Conservation (phyloP, 179 eudicot genomes). For the Silene noctiflora region DNA sequence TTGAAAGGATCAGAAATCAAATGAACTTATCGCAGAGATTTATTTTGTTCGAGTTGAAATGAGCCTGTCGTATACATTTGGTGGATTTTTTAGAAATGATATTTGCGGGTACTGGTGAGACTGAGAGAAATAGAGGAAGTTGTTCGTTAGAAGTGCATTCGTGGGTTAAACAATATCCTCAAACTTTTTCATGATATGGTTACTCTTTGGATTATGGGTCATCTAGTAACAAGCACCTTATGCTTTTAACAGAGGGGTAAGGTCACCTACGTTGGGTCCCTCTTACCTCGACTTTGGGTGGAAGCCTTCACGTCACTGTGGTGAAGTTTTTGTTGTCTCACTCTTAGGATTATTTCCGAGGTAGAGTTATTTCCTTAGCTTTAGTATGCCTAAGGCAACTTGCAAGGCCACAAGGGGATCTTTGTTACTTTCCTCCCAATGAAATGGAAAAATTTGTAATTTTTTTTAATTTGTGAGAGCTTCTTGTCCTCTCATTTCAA, state of each 20-base stretch:
- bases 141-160: too few relatives aligned
- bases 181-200: too few relatives aligned
- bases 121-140: too few relatives aligned
- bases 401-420: background rate
- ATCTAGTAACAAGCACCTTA: background rate
- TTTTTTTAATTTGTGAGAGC: background rate
- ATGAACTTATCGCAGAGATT: background rate
- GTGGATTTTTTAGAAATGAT: background rate
- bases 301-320: background rate
- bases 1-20: background rate
- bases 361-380: background rate
- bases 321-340: background rate
- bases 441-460: background rate
- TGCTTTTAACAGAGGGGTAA: background rate
- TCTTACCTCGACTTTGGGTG: background rate
- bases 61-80: background rate
- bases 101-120: background rate
- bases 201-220: background rate
- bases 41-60: background rate
- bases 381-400: too few relatives aligned
- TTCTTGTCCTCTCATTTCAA: background rate
- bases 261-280: background rate
- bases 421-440: background rate
- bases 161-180: too few relatives aligned
- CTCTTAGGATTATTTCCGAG: background rate